Percentiles rank a stretch among this genome's conserved stretches.
phyloP scores from a whole-genome alignment of 139 green algal species.

The Tetraselmis chui region DNA sequence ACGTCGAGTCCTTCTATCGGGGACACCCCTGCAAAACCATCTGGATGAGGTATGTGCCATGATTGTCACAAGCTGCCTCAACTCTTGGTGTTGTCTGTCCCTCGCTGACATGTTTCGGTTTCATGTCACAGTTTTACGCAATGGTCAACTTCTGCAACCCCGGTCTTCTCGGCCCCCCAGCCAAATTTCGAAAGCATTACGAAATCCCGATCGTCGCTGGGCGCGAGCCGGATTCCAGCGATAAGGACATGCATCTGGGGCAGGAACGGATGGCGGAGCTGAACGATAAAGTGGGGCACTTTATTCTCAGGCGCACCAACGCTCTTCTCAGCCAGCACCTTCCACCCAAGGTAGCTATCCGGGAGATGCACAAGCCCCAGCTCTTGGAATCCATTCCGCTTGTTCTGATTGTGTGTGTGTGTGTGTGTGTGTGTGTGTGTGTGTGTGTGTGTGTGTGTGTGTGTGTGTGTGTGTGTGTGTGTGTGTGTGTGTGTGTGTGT shows the following conservation, averaged over 20 bases:
- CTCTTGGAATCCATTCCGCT: too few species aligned
- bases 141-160: slow-evolving; percentile 99
- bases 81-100: slow-evolving; percentile 6
- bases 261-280: slow-evolving; percentile 72
- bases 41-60: slow-evolving; percentile 67
- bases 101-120: background rate
- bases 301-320: slow-evolving; percentile 97
- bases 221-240: slow-evolving; percentile 74
- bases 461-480: too few species aligned
- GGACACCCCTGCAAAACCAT: slow-evolving; percentile 94
- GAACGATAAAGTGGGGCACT: slow-evolving; percentile 84
- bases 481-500: too few species aligned
- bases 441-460: too few species aligned
- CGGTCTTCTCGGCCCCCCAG: slow-evolving; percentile 71
- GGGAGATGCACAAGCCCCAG: too few species aligned
- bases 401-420: too few species aligned
- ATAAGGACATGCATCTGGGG: slow-evolving; percentile 45
- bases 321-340: slow-evolving; percentile 87
- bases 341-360: slow-evolving; percentile 82
- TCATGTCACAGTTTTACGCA: slow-evolving; percentile 67
- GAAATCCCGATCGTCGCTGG: slow-evolving; percentile 74
- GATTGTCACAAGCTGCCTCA: background rate
- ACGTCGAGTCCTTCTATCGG: slow-evolving; percentile 89
- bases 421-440: too few species aligned
- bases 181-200: slow-evolving; percentile 69